Base-by-base conservation (phyloP, 164 flowering plant genomes). In the Euptelea pleiosperma region DNA sequence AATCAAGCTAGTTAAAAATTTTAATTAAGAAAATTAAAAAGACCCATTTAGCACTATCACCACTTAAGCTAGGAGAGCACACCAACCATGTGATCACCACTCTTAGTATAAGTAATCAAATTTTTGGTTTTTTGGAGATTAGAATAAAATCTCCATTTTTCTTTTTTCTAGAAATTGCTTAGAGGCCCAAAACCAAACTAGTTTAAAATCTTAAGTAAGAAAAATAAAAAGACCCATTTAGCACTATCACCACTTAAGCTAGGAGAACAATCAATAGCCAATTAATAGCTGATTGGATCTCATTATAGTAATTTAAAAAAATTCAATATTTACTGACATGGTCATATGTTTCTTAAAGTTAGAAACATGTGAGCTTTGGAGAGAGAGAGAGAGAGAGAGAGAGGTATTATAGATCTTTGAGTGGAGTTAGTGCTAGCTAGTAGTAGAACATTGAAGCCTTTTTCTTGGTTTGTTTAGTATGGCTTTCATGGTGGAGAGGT, bases 311-410 rank as follows among this genome's bases (percentile, higher is more conserved):
- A 63, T 40, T 25, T 62, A 36, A 46, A 55, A 57, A 49, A 29
- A 50, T 15, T 39, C 52, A 34, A 55, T 44, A 33, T 45, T 63
- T 63, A 46, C 63, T 70, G 65, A 61, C 73, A 68, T 22, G 53
- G 64, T 65, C 73, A 68, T 70, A 68, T 65, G 73, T 71, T 73
- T 68, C 73, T 76, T 70, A 64, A 76, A 76, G 68, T 61, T 67
- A 61, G 51, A 54, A 58, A 69, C 5, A 52, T 6, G 21, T 29
- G 43, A 8, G 29, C 21, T 12, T 12, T 4, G 1, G 31, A 24
- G 8, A 53, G 65, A 46, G 66, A 67, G 58, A 56, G 64, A 56
- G 51, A 58, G 37, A 64, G 67, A 53, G 45, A 44, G 52, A 60
- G 68, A 61, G 67, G 6, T 5, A 3, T 55, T 55, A 19, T 45